Evolutionary conservation across 768 basidiomycete species (phyloP).

Genomic region (Lepiota venenata): DNA sequence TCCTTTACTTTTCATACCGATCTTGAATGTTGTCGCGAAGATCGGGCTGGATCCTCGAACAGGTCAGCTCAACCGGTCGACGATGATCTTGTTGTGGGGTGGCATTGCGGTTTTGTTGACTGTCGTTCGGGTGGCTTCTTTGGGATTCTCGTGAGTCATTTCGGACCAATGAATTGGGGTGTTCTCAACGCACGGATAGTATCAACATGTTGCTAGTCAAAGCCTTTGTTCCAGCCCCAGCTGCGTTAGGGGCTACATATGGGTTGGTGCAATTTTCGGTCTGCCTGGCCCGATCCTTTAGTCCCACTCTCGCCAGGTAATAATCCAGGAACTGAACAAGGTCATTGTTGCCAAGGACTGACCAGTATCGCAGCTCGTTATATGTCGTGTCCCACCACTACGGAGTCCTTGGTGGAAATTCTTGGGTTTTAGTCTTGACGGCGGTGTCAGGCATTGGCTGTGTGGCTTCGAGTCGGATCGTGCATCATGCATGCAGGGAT

Average conservation of each 20-base stretch:
- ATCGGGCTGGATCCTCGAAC: constrained; percentile 6
- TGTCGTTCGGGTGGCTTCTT: constrained; percentile 35
- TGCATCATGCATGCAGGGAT: constrained; percentile 14
- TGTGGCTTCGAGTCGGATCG: constrained; percentile 19
- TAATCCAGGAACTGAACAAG: background rate
- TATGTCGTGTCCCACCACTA: constrained; percentile 20
- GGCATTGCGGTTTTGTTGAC: constrained; percentile 41
- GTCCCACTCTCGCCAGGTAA: constrained; percentile 54
- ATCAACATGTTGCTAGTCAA: constrained; percentile 58
- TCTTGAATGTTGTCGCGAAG: constrained; percentile 45
- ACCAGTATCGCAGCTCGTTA: constrained; percentile 15
- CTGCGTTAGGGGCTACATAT: constrained; percentile 52
- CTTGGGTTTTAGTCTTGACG: constrained; percentile 25
- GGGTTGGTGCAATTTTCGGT: constrained; percentile 58
- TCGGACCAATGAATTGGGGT: background rate
- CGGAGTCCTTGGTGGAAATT: constrained; percentile 17
- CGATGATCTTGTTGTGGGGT: constrained; percentile 39
- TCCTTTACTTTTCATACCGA: constrained; percentile 43
- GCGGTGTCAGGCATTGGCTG: constrained; percentile 16
- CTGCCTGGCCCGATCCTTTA: constrained; percentile 51
- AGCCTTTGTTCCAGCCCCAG: constrained; percentile 40
- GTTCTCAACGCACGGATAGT: constrained; percentile 13
- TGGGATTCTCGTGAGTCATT: constrained; percentile 46
- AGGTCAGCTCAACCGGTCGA: constrained; percentile 9
- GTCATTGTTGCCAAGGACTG: background rate